A percentile compares a stretch with the other conserved stretches of the same genome.
Conservation (phyloP, 2,329 filamentous ascomycete species). For the Fusarium sacchari region DNA sequence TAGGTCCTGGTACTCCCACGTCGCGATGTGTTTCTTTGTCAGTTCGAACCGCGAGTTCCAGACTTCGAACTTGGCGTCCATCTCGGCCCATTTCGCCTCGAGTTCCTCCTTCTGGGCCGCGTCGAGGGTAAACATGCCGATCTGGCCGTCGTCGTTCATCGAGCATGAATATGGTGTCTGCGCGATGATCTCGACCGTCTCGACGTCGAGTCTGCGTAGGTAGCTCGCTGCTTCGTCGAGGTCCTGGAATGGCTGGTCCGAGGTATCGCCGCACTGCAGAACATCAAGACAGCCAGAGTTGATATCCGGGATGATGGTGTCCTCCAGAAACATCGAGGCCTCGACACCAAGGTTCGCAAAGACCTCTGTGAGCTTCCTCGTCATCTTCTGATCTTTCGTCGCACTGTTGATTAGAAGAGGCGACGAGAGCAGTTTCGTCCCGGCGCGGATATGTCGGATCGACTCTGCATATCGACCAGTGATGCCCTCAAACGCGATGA, state of each 20-base stretch:
- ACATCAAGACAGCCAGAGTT: background rate
- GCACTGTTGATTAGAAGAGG: background rate
- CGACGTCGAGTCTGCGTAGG: constrained; percentile 20
- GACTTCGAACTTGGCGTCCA: background rate
- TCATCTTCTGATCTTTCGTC: background rate
- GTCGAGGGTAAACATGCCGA: background rate
- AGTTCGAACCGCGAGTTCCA: constrained; percentile 26
- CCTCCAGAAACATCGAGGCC: constrained; percentile 35
- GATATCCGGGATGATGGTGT: constrained; percentile 9
- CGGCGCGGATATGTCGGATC: constrained; percentile 32
- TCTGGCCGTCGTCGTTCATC: background rate
- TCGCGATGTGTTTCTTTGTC: constrained; percentile 7
- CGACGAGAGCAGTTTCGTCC: constrained; percentile 19
- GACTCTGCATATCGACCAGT: constrained; percentile 37
- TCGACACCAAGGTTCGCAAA: constrained; percentile 32
- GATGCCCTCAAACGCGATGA: constrained; percentile 38
- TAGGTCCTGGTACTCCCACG: background rate
- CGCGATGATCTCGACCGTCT: background rate
- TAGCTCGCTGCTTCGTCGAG: constrained; percentile 28
- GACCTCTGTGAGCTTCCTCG: constrained; percentile 33
- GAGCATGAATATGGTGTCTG: background rate
- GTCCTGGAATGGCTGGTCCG: constrained; percentile 14
- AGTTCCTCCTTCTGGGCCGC: background rate
- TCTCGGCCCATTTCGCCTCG: background rate
- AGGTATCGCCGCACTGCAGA: background rate